Evolutionary conservation across 352 stramenopile species (phyloP).

Genomic region (Phytopythium litorale): DNA sequence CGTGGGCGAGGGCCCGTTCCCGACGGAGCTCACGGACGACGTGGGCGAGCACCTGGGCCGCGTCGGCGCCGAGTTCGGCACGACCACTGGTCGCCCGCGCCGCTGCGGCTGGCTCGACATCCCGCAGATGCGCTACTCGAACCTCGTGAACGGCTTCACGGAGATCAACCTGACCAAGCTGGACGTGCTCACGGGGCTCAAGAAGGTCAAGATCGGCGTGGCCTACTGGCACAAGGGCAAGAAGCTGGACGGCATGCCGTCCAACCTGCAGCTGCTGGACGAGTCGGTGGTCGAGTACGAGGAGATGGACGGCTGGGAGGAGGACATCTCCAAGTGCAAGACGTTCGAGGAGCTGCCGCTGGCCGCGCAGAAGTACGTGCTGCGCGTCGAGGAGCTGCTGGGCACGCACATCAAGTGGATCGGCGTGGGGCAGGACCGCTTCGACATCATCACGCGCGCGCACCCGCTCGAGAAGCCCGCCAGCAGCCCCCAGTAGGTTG

Average conservation of each 20-base stretch:
- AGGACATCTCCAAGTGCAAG: conserved; percentile 96
- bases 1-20: conserved; percentile 98
- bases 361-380: conserved; percentile 95
- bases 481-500: neutral
- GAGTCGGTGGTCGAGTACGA: conserved; percentile 96
- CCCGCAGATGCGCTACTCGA: conserved; percentile 93
- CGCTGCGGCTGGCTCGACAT: conserved; percentile 99
- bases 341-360: conserved; percentile 96
- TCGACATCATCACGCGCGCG: conserved; percentile 91
- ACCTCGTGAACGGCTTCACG: conserved; percentile 95
- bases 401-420: conserved; percentile 98
- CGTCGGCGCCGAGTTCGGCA: conserved; percentile 97
- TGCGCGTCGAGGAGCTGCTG: conserved; percentile 95
- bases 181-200: conserved; percentile 97
- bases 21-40: conserved; percentile 94
- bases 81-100: conserved; percentile 95
- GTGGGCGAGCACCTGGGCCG: conserved; percentile 89
- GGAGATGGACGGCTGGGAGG: conserved; percentile 91
- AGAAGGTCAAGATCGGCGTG: conserved; percentile 94
- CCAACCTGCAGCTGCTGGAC: conserved; percentile 90
- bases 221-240: conserved; percentile 95
- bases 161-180: conserved; percentile 99
- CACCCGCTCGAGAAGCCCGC: conserved; percentile 64
- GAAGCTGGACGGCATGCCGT: conserved; percentile 94
- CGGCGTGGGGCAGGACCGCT: conserved; percentile 94